phyloP scores from a whole-genome alignment of 2,329 filamentous ascomycete species.

The Aspergillus luchuensis region DNA sequence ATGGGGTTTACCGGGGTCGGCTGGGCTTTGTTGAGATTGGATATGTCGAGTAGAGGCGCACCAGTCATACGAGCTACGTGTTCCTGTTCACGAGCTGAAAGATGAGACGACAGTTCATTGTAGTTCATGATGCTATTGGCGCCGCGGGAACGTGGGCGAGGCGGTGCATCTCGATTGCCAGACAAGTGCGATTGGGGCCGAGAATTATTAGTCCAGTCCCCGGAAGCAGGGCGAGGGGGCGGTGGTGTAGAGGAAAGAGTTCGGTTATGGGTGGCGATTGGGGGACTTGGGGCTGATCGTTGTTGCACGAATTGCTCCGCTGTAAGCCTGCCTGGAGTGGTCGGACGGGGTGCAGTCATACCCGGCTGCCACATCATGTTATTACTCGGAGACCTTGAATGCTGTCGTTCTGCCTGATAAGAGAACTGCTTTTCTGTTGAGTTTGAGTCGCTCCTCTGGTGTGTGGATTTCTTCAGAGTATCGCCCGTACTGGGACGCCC shows the following conservation, averaged over 20 bases:
- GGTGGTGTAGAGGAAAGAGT: slow-evolving; percentile 56
- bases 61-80: slow-evolving; percentile 82
- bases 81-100: slow-evolving; percentile 88
- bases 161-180: slow-evolving; percentile 24
- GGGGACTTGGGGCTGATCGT: slow-evolving; percentile 62
- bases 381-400: slow-evolving; percentile 43
- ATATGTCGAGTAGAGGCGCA: slow-evolving; percentile 71
- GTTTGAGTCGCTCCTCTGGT: slow-evolving; percentile 38
- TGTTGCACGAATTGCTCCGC: slow-evolving; percentile 84
- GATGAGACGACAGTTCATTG: slow-evolving; percentile 57
- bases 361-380: slow-evolving; percentile 80
- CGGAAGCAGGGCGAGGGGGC: slow-evolving; percentile 37
- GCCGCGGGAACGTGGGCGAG: slow-evolving; percentile 57
- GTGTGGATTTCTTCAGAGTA: slow-evolving; percentile 46
- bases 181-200: slow-evolving; percentile 39
- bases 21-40: slow-evolving; percentile 54
- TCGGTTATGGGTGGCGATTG: slow-evolving; percentile 63
- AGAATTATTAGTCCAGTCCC: slow-evolving; percentile 41
- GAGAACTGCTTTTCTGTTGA: slow-evolving; percentile 33
- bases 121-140: slow-evolving; percentile 54
- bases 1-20: slow-evolving; percentile 53
- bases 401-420: slow-evolving; percentile 31
- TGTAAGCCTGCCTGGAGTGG: slow-evolving; percentile 61
- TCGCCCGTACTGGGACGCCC: slow-evolving; percentile 60
- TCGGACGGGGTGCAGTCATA: slow-evolving; percentile 52